Conservation (phyloP, 148 eudicot genomes). For the Persicaria maculosa region DNA sequence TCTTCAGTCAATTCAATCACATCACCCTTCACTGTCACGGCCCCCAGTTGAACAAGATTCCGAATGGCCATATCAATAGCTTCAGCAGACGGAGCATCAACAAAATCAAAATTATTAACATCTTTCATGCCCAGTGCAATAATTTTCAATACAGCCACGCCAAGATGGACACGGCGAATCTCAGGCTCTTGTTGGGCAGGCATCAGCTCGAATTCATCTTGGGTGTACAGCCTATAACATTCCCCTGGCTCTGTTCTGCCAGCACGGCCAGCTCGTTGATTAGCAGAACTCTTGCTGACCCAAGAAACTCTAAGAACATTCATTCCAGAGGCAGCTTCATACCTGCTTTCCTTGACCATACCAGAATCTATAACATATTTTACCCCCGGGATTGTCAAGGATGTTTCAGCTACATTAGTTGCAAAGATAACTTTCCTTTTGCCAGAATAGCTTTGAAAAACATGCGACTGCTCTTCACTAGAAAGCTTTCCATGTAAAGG, state of each 20-base stretch:
- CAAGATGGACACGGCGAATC: constrained; percentile 86
- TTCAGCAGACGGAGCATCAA: constrained; percentile 58
- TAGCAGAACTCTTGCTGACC: constrained; percentile 90
- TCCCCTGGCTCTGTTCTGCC: constrained; percentile 93
- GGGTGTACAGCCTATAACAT: constrained; percentile 76
- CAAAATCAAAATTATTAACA: constrained; percentile 66
- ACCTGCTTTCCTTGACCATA: constrained; percentile 77
- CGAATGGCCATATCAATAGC: constrained; percentile 78
- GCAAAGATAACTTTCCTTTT: constrained; percentile 84
- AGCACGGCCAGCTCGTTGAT: constrained; percentile 93
- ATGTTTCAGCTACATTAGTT: constrained; percentile 96
- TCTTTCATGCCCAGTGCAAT: constrained; percentile 66
- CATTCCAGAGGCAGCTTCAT: constrained; percentile 87
- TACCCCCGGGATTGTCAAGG: constrained; percentile 90
- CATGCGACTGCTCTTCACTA: constrained; percentile 57
- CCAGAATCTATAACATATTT: constrained; percentile 93
- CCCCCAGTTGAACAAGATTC: constrained; percentile 81
- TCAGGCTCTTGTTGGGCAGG: constrained; percentile 76
- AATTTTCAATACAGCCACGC: constrained; percentile 81
- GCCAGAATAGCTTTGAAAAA: constrained; percentile 53
- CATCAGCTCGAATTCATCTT: constrained; percentile 50
- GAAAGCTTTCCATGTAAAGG: constrained; percentile 90
- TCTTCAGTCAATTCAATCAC: constrained; percentile 44
- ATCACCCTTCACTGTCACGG: constrained; percentile 42
- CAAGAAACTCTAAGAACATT: constrained; percentile 67